Conservation (phyloP, 2,329 filamentous ascomycete species). For the Beauveria pseudobassiana region DNA sequence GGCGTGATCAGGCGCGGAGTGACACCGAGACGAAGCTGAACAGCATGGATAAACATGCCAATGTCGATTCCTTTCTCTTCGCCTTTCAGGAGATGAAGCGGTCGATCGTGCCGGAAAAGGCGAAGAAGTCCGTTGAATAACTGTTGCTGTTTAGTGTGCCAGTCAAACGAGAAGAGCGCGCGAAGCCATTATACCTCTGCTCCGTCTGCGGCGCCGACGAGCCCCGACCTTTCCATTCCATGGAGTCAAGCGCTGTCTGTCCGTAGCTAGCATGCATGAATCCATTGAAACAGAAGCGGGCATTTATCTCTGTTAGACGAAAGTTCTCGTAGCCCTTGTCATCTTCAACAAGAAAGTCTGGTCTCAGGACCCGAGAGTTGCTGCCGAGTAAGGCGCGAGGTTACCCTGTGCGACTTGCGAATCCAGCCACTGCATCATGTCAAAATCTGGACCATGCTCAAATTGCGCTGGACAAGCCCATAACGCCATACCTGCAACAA, state of each 20-base stretch:
- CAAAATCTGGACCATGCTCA: background rate
- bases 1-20: slow-evolving; percentile 27
- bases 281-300: slow-evolving; percentile 32
- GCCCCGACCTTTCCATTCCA: slow-evolving; percentile 9
- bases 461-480: background rate
- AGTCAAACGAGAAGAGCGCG: background rate
- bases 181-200: slow-evolving; percentile 15
- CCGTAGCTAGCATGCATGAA: slow-evolving; percentile 25
- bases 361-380: slow-evolving; percentile 26
- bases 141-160: slow-evolving; percentile 15
- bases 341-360: slow-evolving; percentile 31
- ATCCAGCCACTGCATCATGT: slow-evolving; percentile 13
- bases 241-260: slow-evolving; percentile 21
- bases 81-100: slow-evolving; percentile 31
- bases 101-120: slow-evolving; percentile 23
- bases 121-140: slow-evolving; percentile 23
- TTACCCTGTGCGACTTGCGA: slow-evolving; percentile 7
- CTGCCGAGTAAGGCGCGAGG: background rate
- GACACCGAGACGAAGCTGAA: slow-evolving; percentile 21
- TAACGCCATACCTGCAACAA: background rate
- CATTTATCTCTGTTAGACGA: slow-evolving; percentile 34
- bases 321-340: slow-evolving; percentile 19
- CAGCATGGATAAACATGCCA: slow-evolving; percentile 28
- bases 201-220: slow-evolving; percentile 20
- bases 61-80: slow-evolving; percentile 31